Evolutionary conservation across 768 basidiomycete species (phyloP), one percentile per base, ranked within the genome.

Genomic region (Tephrocybe sp.): DNA sequence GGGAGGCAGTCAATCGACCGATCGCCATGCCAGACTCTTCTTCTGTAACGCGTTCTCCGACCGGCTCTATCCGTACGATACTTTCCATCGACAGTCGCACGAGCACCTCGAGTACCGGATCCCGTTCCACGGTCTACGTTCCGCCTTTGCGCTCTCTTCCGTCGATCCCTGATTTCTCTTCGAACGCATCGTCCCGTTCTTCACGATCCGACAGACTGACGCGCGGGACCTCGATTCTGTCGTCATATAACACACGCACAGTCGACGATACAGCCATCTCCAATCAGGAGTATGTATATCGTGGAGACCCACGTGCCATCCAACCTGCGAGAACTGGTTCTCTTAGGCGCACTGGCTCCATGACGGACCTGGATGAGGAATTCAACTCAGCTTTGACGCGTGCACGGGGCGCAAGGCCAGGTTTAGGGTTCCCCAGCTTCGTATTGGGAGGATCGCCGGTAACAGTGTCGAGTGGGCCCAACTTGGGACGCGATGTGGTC

Each of bases 1-100:
- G 91, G 90, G 90, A 92, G 56, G 84, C 86, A 0, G 76, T 93
- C 15, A 84, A 90, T 59, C 80, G 81, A 14, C 87, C 65, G 1
- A 61, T 71, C 30, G 61, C 62, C 3, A 62, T 73, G 57, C 83
- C 61, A 60, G 80, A 59, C 60, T 84, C 62, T 59, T 83, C 63
- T 61, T 78, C 74, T 3, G 62, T 75, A 15, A 79, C 74, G 33
- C 73, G 77, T 32, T 81, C 84, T 0, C 76, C 77, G 0, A 76
- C 77, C 1, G 75, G 73, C 7, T 78, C 88, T 0, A 85, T 93
- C 57, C 72, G 83, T 17, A 90, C 88, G 0, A 90, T 90, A 48
- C 72, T 72, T 4, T 83, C 87, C 1, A 73, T 83, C 54, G 73
- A 75, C 50, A 77, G 77, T 48, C 65, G 67, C 11, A 65, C 61